Evolutionary conservation across 306 rosid species (phyloP).

Genomic region (Myrica gale): DNA sequence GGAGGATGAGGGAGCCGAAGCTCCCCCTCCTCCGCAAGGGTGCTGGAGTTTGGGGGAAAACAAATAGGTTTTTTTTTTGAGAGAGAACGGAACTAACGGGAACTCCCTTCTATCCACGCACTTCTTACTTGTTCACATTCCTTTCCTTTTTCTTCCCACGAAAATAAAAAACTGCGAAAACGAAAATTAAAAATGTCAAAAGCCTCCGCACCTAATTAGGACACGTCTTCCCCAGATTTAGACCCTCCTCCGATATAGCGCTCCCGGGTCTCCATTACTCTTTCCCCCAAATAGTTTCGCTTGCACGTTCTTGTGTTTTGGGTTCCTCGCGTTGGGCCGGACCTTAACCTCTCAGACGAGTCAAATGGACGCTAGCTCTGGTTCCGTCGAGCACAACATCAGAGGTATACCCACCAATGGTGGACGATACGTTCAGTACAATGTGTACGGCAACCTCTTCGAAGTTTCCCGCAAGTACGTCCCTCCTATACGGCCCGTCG

Average conservation of each 20-base stretch:
- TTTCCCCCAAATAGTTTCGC: slow-evolving; percentile 19
- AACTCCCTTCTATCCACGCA: too few relatives aligned
- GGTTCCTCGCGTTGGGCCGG: slow-evolving; percentile 18
- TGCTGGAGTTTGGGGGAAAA: too few relatives aligned
- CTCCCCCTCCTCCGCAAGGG: too few relatives aligned
- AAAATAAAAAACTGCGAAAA: background rate
- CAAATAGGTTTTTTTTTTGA: too few relatives aligned
- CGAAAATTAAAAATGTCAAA: slow-evolving; percentile 29
- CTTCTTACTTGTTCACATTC: background rate
- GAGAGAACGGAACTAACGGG: too few relatives aligned
- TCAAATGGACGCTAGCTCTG: slow-evolving; percentile 45
- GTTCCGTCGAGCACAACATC: slow-evolving; percentile 51
- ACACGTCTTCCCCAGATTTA: slow-evolving; percentile 29
- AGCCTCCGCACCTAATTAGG: slow-evolving; percentile 27
- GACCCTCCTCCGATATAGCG: slow-evolving; percentile 25
- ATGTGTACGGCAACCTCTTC: slow-evolving; percentile 81
- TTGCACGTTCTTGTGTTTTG: background rate
- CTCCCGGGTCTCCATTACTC: background rate
- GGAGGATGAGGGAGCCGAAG: too few relatives aligned
- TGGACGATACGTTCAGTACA: slow-evolving; percentile 77
- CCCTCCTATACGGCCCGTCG: slow-evolving; percentile 92
- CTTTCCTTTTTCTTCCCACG: slow-evolving; percentile 1
- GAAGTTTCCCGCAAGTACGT: slow-evolving; percentile 86
- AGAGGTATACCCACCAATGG: slow-evolving; percentile 69
- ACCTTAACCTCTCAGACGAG: slow-evolving; percentile 18